phyloP scores from a whole-genome alignment of 495 filamentous ascomycete genomes.

The Neurospora cerealis region DNA sequence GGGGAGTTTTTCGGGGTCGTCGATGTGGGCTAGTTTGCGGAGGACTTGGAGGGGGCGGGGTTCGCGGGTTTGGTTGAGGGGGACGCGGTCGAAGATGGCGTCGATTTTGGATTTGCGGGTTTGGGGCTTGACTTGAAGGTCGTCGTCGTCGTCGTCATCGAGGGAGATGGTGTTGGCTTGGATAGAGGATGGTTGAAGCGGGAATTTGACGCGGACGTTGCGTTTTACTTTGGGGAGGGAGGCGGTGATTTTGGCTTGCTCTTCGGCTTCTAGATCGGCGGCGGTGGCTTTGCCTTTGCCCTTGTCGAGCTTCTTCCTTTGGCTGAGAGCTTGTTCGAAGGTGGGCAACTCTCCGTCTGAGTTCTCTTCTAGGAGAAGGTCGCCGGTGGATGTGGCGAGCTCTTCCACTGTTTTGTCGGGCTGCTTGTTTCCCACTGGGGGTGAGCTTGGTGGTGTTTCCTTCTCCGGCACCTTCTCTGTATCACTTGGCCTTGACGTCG shows the following conservation, averaged over 20 bases:
- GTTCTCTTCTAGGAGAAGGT: constrained; percentile 8
- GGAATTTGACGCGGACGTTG: constrained; percentile 34
- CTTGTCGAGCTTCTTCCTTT: constrained; percentile 34
- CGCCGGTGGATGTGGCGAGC: not conserved
- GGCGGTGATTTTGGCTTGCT: constrained; percentile 1
- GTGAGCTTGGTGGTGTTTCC: constrained; percentile 46
- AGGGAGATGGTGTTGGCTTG: constrained; percentile 19
- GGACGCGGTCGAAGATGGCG: constrained; percentile 61
- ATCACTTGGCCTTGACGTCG: not conserved
- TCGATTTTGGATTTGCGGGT: constrained; percentile 31
- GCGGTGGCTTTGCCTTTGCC: constrained; percentile 43
- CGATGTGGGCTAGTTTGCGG: constrained; percentile 63
- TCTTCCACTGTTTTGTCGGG: not conserved
- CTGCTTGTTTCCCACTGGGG: constrained; percentile 22
- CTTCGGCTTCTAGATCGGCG: constrained; percentile 12
- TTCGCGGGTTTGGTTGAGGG: constrained; percentile 46
- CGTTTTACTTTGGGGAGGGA: constrained; percentile 19
- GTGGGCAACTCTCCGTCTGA: constrained; percentile 22
- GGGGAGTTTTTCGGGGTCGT: constrained; percentile 40
- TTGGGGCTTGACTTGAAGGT: constrained; percentile 26
- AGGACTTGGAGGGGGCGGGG: constrained; percentile 55
- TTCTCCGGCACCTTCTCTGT: not conserved
- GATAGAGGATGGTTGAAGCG: constrained; percentile 2
- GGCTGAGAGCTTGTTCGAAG: constrained; percentile 19
- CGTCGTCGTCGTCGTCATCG: constrained; percentile 30